phyloP scores from a whole-genome alignment of 768 basidiomycete species.

The Lyophyllum shimeji region DNA sequence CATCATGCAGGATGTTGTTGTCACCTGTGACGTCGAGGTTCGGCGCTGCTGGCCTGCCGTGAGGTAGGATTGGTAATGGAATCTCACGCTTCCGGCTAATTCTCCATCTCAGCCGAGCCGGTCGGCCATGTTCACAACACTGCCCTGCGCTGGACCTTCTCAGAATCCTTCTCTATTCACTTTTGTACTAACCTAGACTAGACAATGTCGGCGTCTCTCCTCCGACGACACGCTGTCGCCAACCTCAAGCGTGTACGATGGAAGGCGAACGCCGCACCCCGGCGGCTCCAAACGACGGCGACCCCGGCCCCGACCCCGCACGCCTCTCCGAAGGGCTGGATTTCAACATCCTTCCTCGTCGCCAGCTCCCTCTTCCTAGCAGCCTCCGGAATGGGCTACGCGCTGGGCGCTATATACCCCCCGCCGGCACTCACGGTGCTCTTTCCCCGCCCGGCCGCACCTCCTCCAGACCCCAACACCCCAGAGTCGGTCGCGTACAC shows the following conservation, averaged over 20 bases:
- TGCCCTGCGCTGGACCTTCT: background rate
- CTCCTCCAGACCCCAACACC: slow-evolving; percentile 59
- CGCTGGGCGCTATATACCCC: slow-evolving; percentile 71
- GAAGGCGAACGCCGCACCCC: background rate
- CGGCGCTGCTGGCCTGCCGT: too few relatives aligned
- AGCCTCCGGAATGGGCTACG: slow-evolving; percentile 36
- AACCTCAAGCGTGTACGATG: slow-evolving; percentile 2
- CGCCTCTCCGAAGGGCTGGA: slow-evolving; percentile 17
- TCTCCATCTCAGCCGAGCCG: background rate
- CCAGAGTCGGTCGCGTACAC: slow-evolving; percentile 58
- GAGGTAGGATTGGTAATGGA: too few relatives aligned
- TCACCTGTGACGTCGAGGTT: too few relatives aligned
- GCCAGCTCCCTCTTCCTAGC: slow-evolving; percentile 23
- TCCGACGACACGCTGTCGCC: slow-evolving; percentile 3
- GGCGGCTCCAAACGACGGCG: slow-evolving; percentile 7
- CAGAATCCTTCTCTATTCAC: background rate
- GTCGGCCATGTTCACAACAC: background rate
- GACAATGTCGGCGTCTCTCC: slow-evolving; percentile 13
- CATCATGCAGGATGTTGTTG: too few relatives aligned
- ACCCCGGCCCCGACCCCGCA: slow-evolving; percentile 12
- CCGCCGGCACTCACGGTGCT: slow-evolving; percentile 65
- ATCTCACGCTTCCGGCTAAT: too few relatives aligned
- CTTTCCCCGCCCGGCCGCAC: slow-evolving; percentile 75
- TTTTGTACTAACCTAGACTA: background rate
- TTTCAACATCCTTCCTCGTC: slow-evolving; percentile 27